Base-by-base conservation (phyloP, 2,329 filamentous ascomycete species). In the Cryphonectria nitschkei region DNA sequence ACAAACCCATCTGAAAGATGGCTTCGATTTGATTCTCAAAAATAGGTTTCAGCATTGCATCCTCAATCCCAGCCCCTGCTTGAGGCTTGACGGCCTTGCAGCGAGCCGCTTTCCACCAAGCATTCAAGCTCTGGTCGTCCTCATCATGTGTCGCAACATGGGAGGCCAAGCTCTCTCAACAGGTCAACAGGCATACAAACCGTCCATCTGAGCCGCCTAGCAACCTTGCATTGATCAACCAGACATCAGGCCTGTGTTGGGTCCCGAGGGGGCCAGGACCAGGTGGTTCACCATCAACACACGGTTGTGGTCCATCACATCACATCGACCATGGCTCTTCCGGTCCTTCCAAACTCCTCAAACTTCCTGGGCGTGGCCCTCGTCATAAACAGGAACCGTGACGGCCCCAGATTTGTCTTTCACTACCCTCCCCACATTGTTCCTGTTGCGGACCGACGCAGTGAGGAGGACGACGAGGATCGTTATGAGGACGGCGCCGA, bases 351-450 rank as follows among this genome's bases (percentile, higher is more conserved):
- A 69, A 87, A 83, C 77, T 78, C 81, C 50, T 84, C 86, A 74
- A 89, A 88, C 77, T 86, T 89, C 74, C 80, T 95, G 67, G 92
- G 90, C 58, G 89, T 95, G 70, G 89, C 93, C 67, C 87, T 95
- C 54, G 89, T 94, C 74, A 89, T 93, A 76, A 89, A 89, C 76
- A 88, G 92, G 74, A 93, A 92, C 46, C 89, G 92, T 74, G 92
- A 93, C 75, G 93, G 94, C 22, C 92, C 94, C 39, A 89, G 90
- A 74, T 92, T 96, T 76, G 92, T 96, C 76, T 97, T 95, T 80
- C 93, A 97, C 80, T 96, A 96, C 77, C 94, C 94, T n/a, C 87
- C 90, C n/a, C 79, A 83, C 63, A 84, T 88, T 60, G 78, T 77
- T 11, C 78, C 75, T 81, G 83, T 76, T 80, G 76, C 78, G 80